Base-by-base conservation (phyloP, 2,329 filamentous ascomycete genomes). In the Aspergillus flavus region DNA sequence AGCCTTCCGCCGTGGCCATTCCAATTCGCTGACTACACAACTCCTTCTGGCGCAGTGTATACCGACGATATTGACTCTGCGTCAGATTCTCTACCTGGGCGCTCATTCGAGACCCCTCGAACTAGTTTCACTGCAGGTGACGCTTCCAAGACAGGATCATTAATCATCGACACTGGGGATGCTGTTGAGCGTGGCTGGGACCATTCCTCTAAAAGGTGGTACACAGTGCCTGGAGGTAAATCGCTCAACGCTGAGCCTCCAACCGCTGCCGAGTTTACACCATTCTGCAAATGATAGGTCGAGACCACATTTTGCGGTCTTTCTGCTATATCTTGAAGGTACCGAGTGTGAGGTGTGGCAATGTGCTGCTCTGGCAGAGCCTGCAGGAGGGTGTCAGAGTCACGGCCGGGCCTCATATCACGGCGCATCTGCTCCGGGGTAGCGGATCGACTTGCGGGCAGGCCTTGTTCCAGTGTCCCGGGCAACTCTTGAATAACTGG, bases 401-500 rank as follows among this genome's bases (percentile, higher is more conserved):
- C 45, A 48, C 12, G 11, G 21, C 59, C 34, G 21, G 28, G 34
- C 11, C 28, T 58, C 34, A 16, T 11, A 36, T 62, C 58, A 62
- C 72, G 54, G 46, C 64, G 68, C 67, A 72, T 68, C n/a, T 66
- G 64, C 19, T 72, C 70, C 26, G 72, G 72, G 10, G 71, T 73
- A n/a, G 57, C 61, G 19, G 69, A 75, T 53, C 68, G 64, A 50
- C 67, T 73, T 43, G 62, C 59, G 2, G 71, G 71, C 2, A 73
- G 64, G 19, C 72, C 72, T 63, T 73, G 71, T 52, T 73, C 72
- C 19, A 73, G 58, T n/a, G 65, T 73, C 11, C 65, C 65, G 9
- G 70, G 71, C 5, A 73, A 64, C 56, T 73, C 72, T 34, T 67
- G 67, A 14, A 39, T 30, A 4, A 36, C n/a, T 28, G 59, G 32